Evolutionary conservation across 768 basidiomycete genomes (phyloP), one percentile per base, ranked within the genome.

Genomic region (Krasilnikovozyma curviuscula): DNA sequence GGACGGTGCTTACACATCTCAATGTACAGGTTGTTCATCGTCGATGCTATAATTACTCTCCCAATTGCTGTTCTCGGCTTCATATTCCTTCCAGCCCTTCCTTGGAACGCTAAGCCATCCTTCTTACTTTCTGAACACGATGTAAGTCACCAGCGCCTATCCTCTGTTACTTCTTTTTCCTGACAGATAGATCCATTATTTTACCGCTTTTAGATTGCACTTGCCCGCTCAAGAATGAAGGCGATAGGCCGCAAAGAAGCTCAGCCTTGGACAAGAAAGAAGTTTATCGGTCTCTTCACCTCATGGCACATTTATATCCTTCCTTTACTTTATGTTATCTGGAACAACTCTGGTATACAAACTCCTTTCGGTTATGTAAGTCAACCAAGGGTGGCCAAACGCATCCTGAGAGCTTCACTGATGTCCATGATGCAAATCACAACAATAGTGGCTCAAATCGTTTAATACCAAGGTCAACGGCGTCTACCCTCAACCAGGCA

Each of bases 1-100:
- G 12, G 18, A 18, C 18, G 5, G 32, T 28, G 12, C 16, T 34
- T 34, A 2, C 5, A 2, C 2, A 8, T n/a, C 13, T 45, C 13
- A 23, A 32, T 9, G 21, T 14, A 12, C 16, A 12, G 19, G 46
- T 32, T 21, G 7, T 47, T 21, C 27, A 49, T 40, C 39, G 37
- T 49, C 40, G 48, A 49, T 35, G 48, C 48, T 7, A 42, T 49
- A 19, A 49, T 49, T 41, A 49, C 48, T 5, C 33, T 49, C 9
- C 48, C 48, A n/a, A 49, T 49, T 14, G 48, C 48, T 1, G 16
- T 49, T 30, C 19, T 25, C 3, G 48, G 48, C 9, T 49, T 42
- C 23, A 14, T 49, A 16, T 49, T 49, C 31, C 40, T 49, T 7
- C 48, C 48, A 24, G 48, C 40, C 5, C 31, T 49, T 6, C 48